phyloP scores from a whole-genome alignment of 495 filamentous ascomycete genomes.

The Annulohypoxylon moriforme region DNA sequence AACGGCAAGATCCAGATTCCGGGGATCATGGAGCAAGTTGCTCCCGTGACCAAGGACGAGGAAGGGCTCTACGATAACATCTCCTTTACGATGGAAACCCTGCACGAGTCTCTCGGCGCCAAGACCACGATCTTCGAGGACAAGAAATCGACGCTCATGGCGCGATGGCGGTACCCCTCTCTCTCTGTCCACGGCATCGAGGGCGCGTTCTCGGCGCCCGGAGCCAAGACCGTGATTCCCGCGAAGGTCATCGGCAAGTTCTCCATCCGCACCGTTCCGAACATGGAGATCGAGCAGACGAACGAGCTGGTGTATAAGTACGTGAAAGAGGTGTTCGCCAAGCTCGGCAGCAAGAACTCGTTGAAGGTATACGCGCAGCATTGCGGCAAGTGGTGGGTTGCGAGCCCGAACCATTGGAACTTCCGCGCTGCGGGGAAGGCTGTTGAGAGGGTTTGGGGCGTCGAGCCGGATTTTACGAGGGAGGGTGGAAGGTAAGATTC shows the following conservation, averaged over 20 bases:
- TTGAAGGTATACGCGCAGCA: conserved; percentile 84
- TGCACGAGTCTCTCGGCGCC: conserved; percentile 89
- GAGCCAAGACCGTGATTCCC: conserved; percentile 98
- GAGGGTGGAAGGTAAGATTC: conserved; percentile 85
- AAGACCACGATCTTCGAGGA: conserved; percentile 84
- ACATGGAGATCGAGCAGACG: conserved; percentile 94
- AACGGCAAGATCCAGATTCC: conserved; percentile 90
- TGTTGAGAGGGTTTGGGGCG: conserved; percentile 89
- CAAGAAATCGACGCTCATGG: conserved; percentile 93
- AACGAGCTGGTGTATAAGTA: conserved; percentile 84
- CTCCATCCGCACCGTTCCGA: conserved; percentile 93
- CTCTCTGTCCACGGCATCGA: conserved; percentile 97
- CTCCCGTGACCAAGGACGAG: conserved; percentile 86
- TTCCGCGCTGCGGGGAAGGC: conserved; percentile 93
- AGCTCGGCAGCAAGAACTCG: conserved; percentile 89
- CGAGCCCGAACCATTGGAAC: conserved; percentile 98
- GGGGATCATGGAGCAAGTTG: conserved; percentile 91
- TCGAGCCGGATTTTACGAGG: conserved; percentile 93
- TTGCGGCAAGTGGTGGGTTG: conserved; percentile 97
- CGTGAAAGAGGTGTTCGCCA: conserved; percentile 81
- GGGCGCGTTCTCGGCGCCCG: conserved; percentile 91
- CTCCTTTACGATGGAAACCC: conserved; percentile 92
- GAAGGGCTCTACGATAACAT: conserved; percentile 84
- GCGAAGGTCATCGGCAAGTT: conserved; percentile 98
- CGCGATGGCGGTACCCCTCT: conserved; percentile 91